A percentile compares a stretch with the other conserved stretches of the same genome.
Evolutionary conservation across 306 rosid genomes (phyloP).

Genomic region (Begonia loranthoides): DNA sequence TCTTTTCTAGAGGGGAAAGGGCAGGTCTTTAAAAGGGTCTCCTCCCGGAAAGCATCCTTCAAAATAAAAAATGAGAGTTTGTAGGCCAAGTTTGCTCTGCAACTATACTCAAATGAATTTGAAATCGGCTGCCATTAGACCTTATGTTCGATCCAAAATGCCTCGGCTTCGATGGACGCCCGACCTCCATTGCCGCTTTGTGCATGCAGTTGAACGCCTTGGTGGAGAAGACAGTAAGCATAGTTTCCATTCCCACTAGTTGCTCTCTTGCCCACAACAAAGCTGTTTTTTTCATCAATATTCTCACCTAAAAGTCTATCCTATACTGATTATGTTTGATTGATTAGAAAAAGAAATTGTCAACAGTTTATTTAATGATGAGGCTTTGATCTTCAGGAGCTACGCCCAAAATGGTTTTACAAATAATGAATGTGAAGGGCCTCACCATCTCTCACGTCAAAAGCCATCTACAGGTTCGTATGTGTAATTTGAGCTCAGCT

Average conservation of each 20-base stretch:
- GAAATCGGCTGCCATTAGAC: conserved; percentile 29
- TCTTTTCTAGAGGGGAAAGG: conserved; percentile 9
- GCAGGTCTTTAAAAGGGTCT: conserved; percentile 12
- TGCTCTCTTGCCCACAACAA: neutral
- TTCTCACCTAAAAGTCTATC: too few relatives aligned
- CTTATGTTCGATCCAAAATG: conserved; percentile 51
- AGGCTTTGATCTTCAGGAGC: conserved; percentile 41
- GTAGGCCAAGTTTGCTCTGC: conserved; percentile 1
- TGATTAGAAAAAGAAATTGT: neutral
- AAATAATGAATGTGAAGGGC: conserved; percentile 64
- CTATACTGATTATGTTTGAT: neutral
- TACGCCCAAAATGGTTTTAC: conserved; percentile 66
- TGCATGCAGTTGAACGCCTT: conserved; percentile 75
- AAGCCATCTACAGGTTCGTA: conserved; percentile 88
- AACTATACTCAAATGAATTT: conserved; percentile 16
- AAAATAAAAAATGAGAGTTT: conserved; percentile 1
- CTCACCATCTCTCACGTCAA: conserved; percentile 78
- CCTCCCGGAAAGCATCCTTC: conserved; percentile 11
- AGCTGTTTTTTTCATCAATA: too few relatives aligned
- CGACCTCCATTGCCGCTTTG: conserved; percentile 68
- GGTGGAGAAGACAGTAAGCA: conserved; percentile 76
- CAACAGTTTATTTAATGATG: neutral
- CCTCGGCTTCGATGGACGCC: conserved; percentile 87
- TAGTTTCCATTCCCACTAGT: neutral
- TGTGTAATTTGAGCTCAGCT: conserved; percentile 2